Base-by-base conservation (phyloP, 2,329 filamentous ascomycete species). In the Ophiostoma sp. region DNA sequence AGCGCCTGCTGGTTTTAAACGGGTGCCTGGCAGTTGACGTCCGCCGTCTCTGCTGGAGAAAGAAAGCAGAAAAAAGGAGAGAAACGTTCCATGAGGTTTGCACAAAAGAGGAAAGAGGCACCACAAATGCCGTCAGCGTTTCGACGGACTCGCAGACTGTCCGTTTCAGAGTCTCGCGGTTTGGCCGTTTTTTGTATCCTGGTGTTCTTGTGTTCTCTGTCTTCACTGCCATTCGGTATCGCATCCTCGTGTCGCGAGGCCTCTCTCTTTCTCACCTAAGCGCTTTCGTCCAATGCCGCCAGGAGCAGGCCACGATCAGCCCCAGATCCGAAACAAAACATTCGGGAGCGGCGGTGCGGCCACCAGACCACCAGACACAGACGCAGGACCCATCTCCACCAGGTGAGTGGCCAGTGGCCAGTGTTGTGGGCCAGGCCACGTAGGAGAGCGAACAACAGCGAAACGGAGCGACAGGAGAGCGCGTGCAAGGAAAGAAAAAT, bases 101-200 rank as follows among this genome's bases (percentile, higher is more conserved):
- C 28, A 25, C 48, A 17, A 57, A 52, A 25, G 48, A 36, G 45
- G 66, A 66, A 66, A 45, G 39, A 45, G 63, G 15, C 63, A 31
- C 11, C 19, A 59, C 61, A 22, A 36, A 31, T 36, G 36, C 61
- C 39, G n/a, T 45, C 48, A 42, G 39, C 39, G 55, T 45, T 66
- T 25, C 61, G 39, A 45, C 22, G 2, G 17, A 45, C n/a, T 19
- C n/a, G 42, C 1, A 48, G 42, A 48, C 42, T 48, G 42, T 48
- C 63, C 63, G 63, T 66, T 66, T 48, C 61, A 66, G 63, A 28
- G 22, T 57, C 50, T 70, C 50, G 33, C 59, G 15, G 42, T 70
- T 61, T 70, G 15, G n/a, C 69, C 12, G 25, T 45, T 61, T 57
- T 45, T 45, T n/a, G n/a, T 45, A 25, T 66, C 5, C 4, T 17